Evolutionary conservation across 2,329 filamentous ascomycete genomes (phyloP).

Genomic region (Cadophora sp.): DNA sequence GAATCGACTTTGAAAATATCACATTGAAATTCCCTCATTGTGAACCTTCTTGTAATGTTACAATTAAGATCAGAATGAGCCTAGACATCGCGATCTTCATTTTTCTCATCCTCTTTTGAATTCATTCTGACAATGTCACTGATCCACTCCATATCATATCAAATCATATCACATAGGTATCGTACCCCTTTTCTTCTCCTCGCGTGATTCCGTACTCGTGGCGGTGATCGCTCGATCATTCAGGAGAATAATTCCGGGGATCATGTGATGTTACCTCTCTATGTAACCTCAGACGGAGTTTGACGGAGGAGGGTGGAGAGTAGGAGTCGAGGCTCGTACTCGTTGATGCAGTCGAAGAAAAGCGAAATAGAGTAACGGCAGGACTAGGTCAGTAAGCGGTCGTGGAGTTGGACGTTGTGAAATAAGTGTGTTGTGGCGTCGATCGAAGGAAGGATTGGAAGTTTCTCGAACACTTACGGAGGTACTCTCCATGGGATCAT

Average conservation of each 20-base stretch:
- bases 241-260: neutral
- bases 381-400: too few species aligned
- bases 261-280: neutral
- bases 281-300: conserved; percentile 9
- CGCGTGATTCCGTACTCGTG: too few species aligned
- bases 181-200: neutral
- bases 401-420: too few species aligned
- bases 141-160: neutral
- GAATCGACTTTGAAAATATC: neutral
- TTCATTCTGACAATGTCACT: neutral
- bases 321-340: neutral
- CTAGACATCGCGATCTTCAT: neutral
- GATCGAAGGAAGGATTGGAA: too few species aligned
- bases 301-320: neutral
- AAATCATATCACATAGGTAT: too few species aligned
- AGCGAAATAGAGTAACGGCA: neutral
- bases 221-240: neutral
- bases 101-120: neutral
- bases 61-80: too few species aligned
- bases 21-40: too few species aligned
- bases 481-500: too few species aligned
- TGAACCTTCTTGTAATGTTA: too few species aligned
- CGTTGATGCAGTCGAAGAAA: neutral
- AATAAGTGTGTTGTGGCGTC: too few species aligned
- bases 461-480: too few species aligned